Evolutionary conservation across 306 rosid genomes (phyloP).

Genomic region (Herpetospermum pedunculosum): DNA sequence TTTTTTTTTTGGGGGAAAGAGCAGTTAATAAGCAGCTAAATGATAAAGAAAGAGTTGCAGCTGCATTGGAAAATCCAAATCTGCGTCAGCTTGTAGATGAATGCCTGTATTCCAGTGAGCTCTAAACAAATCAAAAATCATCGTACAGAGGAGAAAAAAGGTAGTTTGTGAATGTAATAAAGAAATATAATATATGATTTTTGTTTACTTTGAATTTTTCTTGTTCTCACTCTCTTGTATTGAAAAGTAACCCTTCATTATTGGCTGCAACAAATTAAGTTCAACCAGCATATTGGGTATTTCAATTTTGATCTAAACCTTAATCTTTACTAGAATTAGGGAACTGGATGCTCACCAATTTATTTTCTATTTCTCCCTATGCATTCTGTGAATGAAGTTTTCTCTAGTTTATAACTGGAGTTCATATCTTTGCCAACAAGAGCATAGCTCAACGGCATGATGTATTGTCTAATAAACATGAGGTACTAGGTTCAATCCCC

Average conservation of each 20-base stretch:
- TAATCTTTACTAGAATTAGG: neutral
- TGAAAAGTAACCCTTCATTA: neutral
- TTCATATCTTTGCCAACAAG: no score
- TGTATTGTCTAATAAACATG: no score
- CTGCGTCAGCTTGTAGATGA: conserved; percentile 93
- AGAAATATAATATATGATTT: neutral
- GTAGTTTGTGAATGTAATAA: conserved; percentile 16
- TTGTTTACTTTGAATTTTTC: neutral
- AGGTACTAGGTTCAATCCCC: no score
- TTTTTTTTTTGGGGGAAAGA: neutral
- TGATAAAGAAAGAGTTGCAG: conserved; percentile 92
- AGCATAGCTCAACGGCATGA: no score
- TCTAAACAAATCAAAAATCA: conserved; percentile 28
- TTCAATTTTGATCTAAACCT: neutral
- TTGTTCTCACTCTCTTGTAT: neutral
- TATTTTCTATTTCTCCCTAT: neutral
- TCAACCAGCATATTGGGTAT: neutral
- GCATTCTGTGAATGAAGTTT: neutral
- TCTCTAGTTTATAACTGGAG: no score
- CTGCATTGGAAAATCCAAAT: conserved; percentile 94
- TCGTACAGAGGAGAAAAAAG: conserved; percentile 14
- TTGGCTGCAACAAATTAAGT: neutral
- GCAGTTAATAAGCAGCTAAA: conserved; percentile 89
- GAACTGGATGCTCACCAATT: neutral
- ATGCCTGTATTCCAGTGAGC: conserved; percentile 79